Base-by-base conservation (phyloP, 208 protist genomes). In the Leishmania major region DNA sequence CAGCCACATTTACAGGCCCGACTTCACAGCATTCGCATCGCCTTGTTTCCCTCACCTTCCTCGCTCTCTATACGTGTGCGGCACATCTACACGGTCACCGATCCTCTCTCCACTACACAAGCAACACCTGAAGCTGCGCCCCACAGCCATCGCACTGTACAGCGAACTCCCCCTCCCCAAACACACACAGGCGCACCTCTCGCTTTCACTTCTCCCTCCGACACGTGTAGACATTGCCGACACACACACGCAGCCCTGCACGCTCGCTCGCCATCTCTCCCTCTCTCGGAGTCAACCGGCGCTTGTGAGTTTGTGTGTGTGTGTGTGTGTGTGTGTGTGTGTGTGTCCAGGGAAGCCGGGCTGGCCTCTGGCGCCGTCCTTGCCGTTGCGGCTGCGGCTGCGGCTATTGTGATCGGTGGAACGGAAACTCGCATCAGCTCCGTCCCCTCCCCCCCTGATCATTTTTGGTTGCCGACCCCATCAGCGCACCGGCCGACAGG, bases 21-120 rank as follows among this genome's bases (percentile, higher is more conserved):
- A 28, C 35, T 43, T 17, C 62, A 40, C n/a, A 5, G 51, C 2
- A 66, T 66, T 28, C 22, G 3, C 28, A 19, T 40, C 25, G 25
- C 13, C 62, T 40, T 10, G 19, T 25, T 74, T 35, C 64, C 43
- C 43, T 45, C 0, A 0, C 43, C 43, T 7, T 31, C 28, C 75
- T 62, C n/a, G 11, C 62, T 77, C 28, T 82, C 53, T 62, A 51
- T 53, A 37, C 75, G 51, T 69, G 17, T 78, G 0, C 77, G 13
- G 37, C 70, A n/a, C 60, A 40, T 22, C 35, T 73, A 5, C 28
- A 66, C 66, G 28, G 31, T 74, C 35, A 73, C 67, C 22, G 10
- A 7, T 25, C 1, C 57, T 6, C 57, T 31, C 57, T 31, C 25
- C 57, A 62, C 25, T 31, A 15, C 43, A 73, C 43, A 35, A 28